phyloP scores from a whole-genome alignment of 768 basidiomycete species.

The Gymnopilus junonius region DNA sequence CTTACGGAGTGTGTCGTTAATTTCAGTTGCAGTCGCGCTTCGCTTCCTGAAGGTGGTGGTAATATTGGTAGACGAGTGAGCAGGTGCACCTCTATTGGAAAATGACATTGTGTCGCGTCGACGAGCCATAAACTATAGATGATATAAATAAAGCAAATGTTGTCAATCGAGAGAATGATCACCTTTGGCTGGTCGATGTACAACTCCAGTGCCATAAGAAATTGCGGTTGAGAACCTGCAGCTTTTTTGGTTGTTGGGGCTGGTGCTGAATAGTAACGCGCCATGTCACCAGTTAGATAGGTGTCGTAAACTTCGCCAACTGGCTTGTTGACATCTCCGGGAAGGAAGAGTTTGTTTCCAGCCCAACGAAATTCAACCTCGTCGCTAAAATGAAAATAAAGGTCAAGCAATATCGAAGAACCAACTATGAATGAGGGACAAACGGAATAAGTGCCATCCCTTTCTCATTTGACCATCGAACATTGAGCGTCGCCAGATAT shows the following conservation, averaged over 20 bases:
- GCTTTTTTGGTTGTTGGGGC: not conserved
- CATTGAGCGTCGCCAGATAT: not conserved
- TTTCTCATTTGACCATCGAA: not conserved
- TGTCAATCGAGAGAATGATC: not conserved
- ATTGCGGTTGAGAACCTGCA: not conserved
- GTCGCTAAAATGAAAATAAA: not conserved
- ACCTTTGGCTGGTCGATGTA: constrained; percentile 17
- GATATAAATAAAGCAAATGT: not conserved
- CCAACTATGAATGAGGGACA: not conserved
- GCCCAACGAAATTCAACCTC: constrained; percentile 20
- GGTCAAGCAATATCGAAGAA: no score
- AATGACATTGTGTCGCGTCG: not conserved
- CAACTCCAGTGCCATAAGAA: constrained; percentile 17
- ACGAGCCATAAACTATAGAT: not conserved
- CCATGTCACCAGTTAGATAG: constrained; percentile 21
- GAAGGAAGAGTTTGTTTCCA: constrained; percentile 19
- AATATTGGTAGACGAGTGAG: not conserved
- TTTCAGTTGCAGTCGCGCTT: constrained; percentile 6
- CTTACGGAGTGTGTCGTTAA: not conserved
- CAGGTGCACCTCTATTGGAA: not conserved
- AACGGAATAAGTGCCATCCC: constrained; percentile 3
- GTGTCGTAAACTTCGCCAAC: constrained; percentile 17
- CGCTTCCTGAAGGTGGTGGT: constrained; percentile 2
- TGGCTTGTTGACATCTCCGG: constrained; percentile 7
- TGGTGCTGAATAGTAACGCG: constrained; percentile 9